Conservation (phyloP, 306 rosid species). For the Pterocarpus macrocarpus region DNA sequence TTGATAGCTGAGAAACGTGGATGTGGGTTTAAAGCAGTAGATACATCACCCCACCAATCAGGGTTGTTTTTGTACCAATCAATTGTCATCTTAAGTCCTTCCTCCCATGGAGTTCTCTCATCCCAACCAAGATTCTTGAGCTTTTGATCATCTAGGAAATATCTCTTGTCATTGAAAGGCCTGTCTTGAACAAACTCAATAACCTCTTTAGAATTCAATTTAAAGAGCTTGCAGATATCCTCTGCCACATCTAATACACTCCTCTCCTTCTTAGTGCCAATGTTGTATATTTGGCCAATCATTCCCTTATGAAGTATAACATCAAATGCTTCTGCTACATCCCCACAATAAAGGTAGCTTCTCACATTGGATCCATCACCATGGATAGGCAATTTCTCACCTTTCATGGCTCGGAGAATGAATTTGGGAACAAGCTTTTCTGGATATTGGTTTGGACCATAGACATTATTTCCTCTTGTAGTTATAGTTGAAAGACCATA, state of each 20-base stretch:
- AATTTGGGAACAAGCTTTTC: constrained; percentile 81
- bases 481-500: constrained; percentile 72
- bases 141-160: constrained; percentile 81
- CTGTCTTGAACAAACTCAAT: constrained; percentile 77
- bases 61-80: constrained; percentile 71
- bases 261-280: constrained; percentile 75
- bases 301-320: constrained; percentile 80
- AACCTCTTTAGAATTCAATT: constrained; percentile 54
- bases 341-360: constrained; percentile 68
- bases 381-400: constrained; percentile 75
- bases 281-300: constrained; percentile 71
- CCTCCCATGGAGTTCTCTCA: constrained; percentile 70
- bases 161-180: constrained; percentile 82
- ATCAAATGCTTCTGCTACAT: constrained; percentile 85
- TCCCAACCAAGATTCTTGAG: constrained; percentile 75
- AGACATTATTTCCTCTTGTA: constrained; percentile 75
- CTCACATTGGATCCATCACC: constrained; percentile 82
- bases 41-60: constrained; percentile 85
- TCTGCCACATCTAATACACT: constrained; percentile 70
- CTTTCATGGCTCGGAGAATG: constrained; percentile 72
- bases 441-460: constrained; percentile 80
- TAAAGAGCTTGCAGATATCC: constrained; percentile 64
- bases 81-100: constrained; percentile 70
- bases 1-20: constrained; percentile 62
- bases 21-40: constrained; percentile 72